Base-by-base conservation (phyloP, 805 yeast genomes). In the Metschnikowia colocasiae region DNA sequence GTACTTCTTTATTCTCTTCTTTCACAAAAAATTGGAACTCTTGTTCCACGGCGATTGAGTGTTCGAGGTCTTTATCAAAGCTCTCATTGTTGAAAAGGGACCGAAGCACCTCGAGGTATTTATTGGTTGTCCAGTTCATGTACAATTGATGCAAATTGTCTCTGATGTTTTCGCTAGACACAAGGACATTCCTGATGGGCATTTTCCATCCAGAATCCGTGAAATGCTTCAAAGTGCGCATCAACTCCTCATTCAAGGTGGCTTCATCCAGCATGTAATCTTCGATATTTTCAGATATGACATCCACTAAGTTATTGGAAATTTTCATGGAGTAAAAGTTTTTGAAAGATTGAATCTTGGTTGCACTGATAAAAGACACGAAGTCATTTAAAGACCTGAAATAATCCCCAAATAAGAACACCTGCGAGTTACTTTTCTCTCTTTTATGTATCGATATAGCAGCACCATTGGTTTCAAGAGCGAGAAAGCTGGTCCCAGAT, bases 51-150 rank as follows among this genome's bases (percentile, higher is more conserved):
- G 37, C 18, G 18, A 52, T 44, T 2, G 45, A 40, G 4, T 43
- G 26, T 33, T 58, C 49, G 9, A 51, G 15, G 18, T 47, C 43
- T 4, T 34, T 7, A 5, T 41, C 47, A 26, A 53, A 53, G 7
- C 10, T 32, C 3, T 47, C 46, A 6, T 39, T 31, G 13, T 46
- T 51, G 45, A 62, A 64, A 3, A 55, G 45, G 3, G 43, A 35
- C 32, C 71, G 56, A 16, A 71, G 57, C 41, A 53, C 52, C 34
- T 65, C 60, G 31, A 71, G 63, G 49, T 61, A 69, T 35, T 61
- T 63, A 37, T 68, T 69, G 12, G 61, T 49, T 2, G 63, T 46
- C 69, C 71, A 69, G 40, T 69, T 60, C 30, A 51, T 35, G 47
- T 69, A 59, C 29, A 70, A 55, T 16, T 51, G 54, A 30, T 62